These are phyloP conservation scores for Exophiala xenobiotica DNA, from an alignment of 2,329 filamentous ascomycete genomes.

Conservation along the genomic window DNA sequence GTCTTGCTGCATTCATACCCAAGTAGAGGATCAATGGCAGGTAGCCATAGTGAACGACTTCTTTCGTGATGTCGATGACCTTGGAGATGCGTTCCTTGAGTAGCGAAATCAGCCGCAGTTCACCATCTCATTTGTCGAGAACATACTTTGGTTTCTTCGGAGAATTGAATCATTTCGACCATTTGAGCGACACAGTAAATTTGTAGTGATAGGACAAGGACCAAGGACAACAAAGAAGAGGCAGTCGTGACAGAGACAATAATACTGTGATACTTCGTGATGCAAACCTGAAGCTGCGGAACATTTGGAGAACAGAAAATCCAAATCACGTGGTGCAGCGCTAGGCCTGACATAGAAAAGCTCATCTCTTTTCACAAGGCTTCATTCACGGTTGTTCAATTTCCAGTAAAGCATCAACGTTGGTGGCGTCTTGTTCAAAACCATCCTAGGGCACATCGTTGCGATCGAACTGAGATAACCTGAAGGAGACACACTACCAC, in stretches of 20 bases:
- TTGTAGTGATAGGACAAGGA: not conserved
- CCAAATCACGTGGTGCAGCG: constrained; percentile 5
- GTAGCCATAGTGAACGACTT: constrained; percentile 97
- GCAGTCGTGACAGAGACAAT: not conserved
- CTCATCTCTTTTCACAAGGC: constrained; percentile 7
- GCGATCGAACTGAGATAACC: not conserved
- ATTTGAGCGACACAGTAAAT: not conserved
- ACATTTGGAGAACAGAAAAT: constrained; percentile 1
- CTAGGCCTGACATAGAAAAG: constrained; percentile 11
- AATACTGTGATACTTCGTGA: not conserved
- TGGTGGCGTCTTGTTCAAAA: too few species aligned
- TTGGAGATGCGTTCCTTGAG: constrained; percentile 91
- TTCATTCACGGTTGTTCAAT: not conserved
- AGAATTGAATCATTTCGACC: constrained; percentile 57
- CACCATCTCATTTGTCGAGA: not conserved
- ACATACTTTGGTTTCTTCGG: constrained; percentile 91
- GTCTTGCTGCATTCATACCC: constrained; percentile 56
- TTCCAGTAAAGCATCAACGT: too few species aligned
- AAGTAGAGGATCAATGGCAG: constrained; percentile 95
- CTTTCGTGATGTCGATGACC: constrained; percentile 89
- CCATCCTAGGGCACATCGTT: too few species aligned
- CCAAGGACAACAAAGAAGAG: not conserved
- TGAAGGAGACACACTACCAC: not conserved
- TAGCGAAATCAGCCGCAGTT: constrained; percentile 2
- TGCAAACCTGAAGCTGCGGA: constrained; percentile 17